A percentile compares a stretch with the other conserved stretches of the same genome.
Conservation (phyloP, 1,284 basidiomycete genomes). For the Cutaneotrichosporon sp. region DNA sequence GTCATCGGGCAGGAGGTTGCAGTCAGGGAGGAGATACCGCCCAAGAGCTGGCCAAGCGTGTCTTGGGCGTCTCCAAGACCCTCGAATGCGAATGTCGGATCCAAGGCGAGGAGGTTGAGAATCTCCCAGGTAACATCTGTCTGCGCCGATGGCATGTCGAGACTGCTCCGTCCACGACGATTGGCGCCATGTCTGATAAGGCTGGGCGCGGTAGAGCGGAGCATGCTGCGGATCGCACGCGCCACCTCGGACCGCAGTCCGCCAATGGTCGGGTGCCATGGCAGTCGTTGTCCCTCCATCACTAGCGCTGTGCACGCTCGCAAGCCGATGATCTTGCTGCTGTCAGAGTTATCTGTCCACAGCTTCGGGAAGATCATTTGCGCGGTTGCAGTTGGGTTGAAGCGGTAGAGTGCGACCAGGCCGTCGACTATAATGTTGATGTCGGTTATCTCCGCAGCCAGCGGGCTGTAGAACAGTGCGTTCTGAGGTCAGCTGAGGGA, state of each 20-base stretch:
- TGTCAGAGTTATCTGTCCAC: slow-evolving; percentile 68
- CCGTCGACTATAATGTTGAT: slow-evolving; percentile 72
- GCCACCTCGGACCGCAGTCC: slow-evolving; percentile 25
- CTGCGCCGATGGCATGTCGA: slow-evolving; percentile 19
- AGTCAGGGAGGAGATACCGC: slow-evolving; percentile 24
- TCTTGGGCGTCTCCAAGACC: slow-evolving; percentile 19
- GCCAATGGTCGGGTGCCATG: slow-evolving; percentile 27
- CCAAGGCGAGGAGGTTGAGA: slow-evolving; percentile 27
- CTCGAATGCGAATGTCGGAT: slow-evolving; percentile 31
- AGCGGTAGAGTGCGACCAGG: slow-evolving; percentile 65
- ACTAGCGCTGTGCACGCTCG: slow-evolving; percentile 60
- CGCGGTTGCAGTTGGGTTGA: slow-evolving; percentile 60
- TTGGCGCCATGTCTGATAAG: slow-evolving; percentile 7
- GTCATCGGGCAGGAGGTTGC: slow-evolving; percentile 26
- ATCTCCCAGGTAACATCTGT: slow-evolving; percentile 30
- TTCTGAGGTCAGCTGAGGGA: slow-evolving; percentile 16
- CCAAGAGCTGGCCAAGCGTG: slow-evolving; percentile 21
- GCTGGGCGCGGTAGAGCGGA: slow-evolving; percentile 4
- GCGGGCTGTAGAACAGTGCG: slow-evolving; percentile 35
- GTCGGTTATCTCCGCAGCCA: slow-evolving; percentile 58
- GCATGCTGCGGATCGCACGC: slow-evolving; percentile 23
- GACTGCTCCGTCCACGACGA: slow-evolving; percentile 13
- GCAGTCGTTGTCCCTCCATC: slow-evolving; percentile 37
- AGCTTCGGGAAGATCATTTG: slow-evolving; percentile 62
- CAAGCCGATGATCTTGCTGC: slow-evolving; percentile 70